These are phyloP conservation scores for Colletotrichum costaricense DNA, from an alignment of 2,329 filamentous ascomycete species.

Conservation along the genomic window DNA sequence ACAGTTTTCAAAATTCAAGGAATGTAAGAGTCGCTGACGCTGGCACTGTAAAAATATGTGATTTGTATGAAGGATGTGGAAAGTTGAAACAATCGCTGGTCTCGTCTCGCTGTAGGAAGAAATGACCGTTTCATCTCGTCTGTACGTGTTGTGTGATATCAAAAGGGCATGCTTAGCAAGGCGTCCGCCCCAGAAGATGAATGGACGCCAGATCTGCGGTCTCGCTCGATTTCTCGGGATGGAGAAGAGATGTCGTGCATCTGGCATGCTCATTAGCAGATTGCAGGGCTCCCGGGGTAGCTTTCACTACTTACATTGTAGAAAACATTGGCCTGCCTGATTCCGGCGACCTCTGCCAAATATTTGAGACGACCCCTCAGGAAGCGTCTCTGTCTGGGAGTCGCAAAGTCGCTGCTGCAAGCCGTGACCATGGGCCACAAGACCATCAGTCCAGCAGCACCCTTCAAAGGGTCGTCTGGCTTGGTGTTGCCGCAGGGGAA, in stretches of 20 bases:
- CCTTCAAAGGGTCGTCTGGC: slow-evolving; percentile 34
- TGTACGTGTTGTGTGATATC: not conserved
- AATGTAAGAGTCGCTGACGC: not conserved
- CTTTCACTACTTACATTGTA: slow-evolving; percentile 32
- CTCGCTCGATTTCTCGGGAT: slow-evolving; percentile 33
- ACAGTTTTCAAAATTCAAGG: not conserved
- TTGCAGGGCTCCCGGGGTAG: no score
- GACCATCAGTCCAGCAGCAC: slow-evolving; percentile 37
- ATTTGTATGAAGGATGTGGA: not conserved
- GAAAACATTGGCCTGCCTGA: slow-evolving; percentile 38
- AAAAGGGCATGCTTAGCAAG: not conserved
- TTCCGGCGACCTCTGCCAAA: slow-evolving; percentile 37
- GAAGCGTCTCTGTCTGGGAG: slow-evolving; percentile 36
- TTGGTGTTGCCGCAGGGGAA: slow-evolving; percentile 35
- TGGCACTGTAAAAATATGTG: not conserved
- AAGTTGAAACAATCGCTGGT: not conserved
- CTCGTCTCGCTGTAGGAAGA: not conserved
- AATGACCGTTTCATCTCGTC: not conserved
- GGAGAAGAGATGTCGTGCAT: slow-evolving; percentile 31
- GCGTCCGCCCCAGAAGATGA: not conserved
- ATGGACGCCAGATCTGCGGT: slow-evolving; percentile 3
- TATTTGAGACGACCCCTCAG: slow-evolving; percentile 35
- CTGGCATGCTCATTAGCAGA: not conserved
- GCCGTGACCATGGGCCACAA: slow-evolving; percentile 37
- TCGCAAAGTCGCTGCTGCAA: slow-evolving; percentile 37